A percentile compares a stretch with the other conserved stretches of the same genome.
These are phyloP conservation scores for Penicillium sp. DNA, from an alignment of 2,329 filamentous ascomycete species.

Conservation along the genomic window DNA sequence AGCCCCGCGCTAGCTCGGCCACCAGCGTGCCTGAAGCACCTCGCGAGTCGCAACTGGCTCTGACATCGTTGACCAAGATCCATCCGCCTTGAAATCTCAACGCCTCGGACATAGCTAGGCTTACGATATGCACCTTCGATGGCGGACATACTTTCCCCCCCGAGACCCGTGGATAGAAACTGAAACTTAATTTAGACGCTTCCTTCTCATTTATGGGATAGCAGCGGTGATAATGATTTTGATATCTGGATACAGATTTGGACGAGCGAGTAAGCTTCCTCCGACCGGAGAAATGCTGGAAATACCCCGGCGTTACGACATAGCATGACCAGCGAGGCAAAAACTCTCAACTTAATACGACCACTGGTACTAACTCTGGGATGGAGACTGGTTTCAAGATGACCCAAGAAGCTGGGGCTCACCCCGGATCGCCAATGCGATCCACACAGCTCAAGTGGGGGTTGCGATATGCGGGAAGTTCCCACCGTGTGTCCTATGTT, in stretches of 20 bases:
- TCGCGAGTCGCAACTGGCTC: neutral
- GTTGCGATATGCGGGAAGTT: neutral
- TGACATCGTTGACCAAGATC: neutral
- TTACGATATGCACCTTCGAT: neutral
- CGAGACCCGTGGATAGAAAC: neutral
- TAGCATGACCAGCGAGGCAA: neutral
- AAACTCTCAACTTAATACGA: neutral
- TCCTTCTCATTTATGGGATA: neutral
- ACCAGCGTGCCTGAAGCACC: neutral
- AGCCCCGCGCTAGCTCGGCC: neutral
- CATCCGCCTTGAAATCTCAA: neutral
- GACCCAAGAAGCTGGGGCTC: constrained; percentile 7
- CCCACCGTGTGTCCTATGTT: neutral
- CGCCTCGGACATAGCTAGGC: neutral
- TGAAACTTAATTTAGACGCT: neutral
- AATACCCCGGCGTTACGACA: neutral
- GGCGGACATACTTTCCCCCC: neutral
- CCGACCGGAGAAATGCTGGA: neutral
- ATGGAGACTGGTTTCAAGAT: neutral
- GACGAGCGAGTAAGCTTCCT: neutral
- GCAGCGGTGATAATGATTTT: neutral
- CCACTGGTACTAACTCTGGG: neutral
- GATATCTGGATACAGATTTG: neutral
- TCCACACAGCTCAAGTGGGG: constrained; percentile 20
- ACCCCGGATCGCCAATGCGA: constrained; percentile 27